These are phyloP conservation scores for Craterostigma plantagineum DNA, from an alignment of 257 asterid genomes.

Conservation along the genomic window DNA sequence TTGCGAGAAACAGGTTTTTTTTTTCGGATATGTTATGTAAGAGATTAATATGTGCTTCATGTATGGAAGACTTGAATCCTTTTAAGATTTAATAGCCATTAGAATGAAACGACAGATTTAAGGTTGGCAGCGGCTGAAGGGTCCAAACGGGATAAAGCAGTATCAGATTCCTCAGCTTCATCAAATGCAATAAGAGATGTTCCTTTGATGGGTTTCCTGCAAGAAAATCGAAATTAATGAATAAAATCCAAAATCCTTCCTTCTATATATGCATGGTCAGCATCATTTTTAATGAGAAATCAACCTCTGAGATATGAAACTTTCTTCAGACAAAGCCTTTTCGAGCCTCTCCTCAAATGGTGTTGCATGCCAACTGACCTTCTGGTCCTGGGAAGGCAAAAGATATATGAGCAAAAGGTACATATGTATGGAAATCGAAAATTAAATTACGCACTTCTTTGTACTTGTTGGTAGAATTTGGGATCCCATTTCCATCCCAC, in stretches of 20 bases:
- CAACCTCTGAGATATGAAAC: slow-evolving; percentile 42
- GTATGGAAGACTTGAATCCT: too few relatives aligned
- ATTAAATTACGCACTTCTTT: slow-evolving; percentile 43
- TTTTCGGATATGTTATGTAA: too few relatives aligned
- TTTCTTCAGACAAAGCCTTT: slow-evolving; percentile 81
- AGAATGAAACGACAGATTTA: slow-evolving; percentile 26
- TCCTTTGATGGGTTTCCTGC: slow-evolving; percentile 25
- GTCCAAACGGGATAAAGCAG: slow-evolving; percentile 35
- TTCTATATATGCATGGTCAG: too few relatives aligned
- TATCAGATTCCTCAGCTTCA: slow-evolving; percentile 38
- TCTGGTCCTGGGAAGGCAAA: slow-evolving; percentile 40
- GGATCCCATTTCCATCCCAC: slow-evolving; percentile 95
- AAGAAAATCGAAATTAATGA: slow-evolving; percentile 1
- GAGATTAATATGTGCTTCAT: too few relatives aligned
- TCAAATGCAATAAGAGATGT: slow-evolving; percentile 17
- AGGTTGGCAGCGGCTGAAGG: slow-evolving; percentile 19
- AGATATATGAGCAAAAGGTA: slow-evolving; percentile 1
- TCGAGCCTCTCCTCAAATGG: slow-evolving; percentile 95
- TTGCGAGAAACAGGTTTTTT: too few relatives aligned
- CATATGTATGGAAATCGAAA: background rate
- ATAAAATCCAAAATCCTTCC: background rate
- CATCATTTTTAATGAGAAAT: slow-evolving; percentile 1
- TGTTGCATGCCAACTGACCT: slow-evolving; percentile 91
- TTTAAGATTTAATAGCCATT: slow-evolving; percentile 5
- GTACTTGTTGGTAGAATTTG: slow-evolving; percentile 86